A percentile compares a stretch with the other conserved stretches of the same genome.
phyloP scores from a whole-genome alignment of 169 alveolate genomes.

The Eimeria sp. region DNA sequence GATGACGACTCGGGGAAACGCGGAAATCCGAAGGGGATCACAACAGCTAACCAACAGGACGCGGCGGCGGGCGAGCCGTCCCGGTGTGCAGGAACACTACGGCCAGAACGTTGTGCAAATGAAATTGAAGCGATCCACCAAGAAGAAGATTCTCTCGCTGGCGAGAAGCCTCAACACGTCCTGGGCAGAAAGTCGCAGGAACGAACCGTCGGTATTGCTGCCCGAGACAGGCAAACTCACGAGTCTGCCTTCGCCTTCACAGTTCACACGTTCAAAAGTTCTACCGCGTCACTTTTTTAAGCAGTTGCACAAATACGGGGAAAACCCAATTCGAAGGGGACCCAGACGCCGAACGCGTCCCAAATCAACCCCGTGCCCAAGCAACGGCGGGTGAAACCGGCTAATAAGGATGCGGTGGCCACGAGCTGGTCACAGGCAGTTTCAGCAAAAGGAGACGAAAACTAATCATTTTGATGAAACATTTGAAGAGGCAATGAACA shows the following conservation, averaged over 20 bases:
- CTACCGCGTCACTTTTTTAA: neutral
- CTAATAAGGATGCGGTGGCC: neutral
- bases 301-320: neutral
- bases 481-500: neutral
- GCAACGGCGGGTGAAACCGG: conserved; percentile 28
- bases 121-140: neutral
- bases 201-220: neutral
- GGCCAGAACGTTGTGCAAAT: conserved; percentile 5
- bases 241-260: neutral
- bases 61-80: neutral
- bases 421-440: neutral
- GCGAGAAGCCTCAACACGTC: neutral
- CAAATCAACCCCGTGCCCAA: conserved; percentile 49
- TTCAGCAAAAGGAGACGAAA: neutral
- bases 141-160: neutral
- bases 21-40: neutral
- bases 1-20: neutral
- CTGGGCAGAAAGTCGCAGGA: neutral
- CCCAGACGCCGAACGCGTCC: conserved; percentile 14
- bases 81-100: conserved; percentile 15
- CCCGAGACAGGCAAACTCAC: conserved; percentile 31
- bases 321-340: neutral
- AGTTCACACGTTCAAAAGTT: conserved; percentile 1
- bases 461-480: neutral
- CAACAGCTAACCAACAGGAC: neutral